Evolutionary conservation across 352 stramenopile genomes (phyloP).

Genomic region (Phytophthora podocarpi): DNA sequence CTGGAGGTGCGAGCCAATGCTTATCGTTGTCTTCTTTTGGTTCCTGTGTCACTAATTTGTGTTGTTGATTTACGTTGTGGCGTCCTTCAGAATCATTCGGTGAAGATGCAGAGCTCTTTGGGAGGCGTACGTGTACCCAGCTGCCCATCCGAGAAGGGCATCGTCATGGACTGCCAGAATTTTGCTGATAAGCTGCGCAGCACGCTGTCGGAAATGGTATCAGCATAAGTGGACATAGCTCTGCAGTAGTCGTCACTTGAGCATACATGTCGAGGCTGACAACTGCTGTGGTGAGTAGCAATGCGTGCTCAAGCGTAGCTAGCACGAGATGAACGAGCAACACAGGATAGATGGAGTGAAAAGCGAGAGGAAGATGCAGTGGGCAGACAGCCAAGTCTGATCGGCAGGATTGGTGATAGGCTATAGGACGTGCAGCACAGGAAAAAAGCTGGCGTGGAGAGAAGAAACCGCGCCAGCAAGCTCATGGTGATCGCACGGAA

Average conservation of each 20-base stretch:
- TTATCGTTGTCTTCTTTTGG: neutral
- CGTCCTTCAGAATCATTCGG: slow-evolving; percentile 66
- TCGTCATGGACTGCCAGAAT: slow-evolving; percentile 71
- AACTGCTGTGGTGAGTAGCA: slow-evolving; percentile 1
- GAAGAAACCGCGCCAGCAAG: slow-evolving; percentile 3
- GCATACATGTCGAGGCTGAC: neutral
- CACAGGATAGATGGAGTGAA: slow-evolving; percentile 1
- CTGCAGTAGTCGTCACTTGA: neutral
- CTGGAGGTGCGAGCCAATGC: slow-evolving; percentile 60
- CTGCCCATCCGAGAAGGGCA: slow-evolving; percentile 72
- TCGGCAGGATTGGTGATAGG: slow-evolving; percentile 21
- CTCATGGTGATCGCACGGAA: slow-evolving; percentile 18
- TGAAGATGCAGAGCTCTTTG: slow-evolving; percentile 86
- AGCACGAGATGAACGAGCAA: neutral
- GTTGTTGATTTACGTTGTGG: neutral
- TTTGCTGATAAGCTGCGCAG: slow-evolving; percentile 86
- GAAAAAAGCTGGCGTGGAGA: slow-evolving; percentile 16
- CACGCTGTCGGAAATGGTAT: slow-evolving; percentile 88
- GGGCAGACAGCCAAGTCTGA: slow-evolving; percentile 10
- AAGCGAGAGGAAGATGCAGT: slow-evolving; percentile 14
- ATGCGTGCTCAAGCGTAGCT: neutral
- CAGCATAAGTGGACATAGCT: slow-evolving; percentile 43
- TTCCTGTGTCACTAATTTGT: slow-evolving; percentile 8
- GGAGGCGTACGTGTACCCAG: slow-evolving; percentile 79
- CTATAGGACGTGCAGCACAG: slow-evolving; percentile 26